Evolutionary conservation across 1,284 basidiomycete species (phyloP).

Genomic region (Ceratobasidium papillatum): DNA sequence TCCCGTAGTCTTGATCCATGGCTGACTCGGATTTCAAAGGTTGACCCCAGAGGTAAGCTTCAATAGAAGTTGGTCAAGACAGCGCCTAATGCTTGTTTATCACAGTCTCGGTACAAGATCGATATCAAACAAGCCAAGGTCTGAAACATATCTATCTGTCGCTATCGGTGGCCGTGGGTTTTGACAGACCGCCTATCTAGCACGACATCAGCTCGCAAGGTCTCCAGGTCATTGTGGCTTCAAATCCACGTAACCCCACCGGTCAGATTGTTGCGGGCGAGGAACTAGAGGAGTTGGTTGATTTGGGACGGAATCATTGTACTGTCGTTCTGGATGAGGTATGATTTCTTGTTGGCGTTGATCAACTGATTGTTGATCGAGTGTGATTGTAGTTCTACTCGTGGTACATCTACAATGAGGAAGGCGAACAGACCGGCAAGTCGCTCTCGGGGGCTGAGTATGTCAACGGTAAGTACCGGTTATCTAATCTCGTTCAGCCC

Average conservation of each 20-base stretch:
- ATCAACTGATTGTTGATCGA: neutral
- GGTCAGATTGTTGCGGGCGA: conserved; percentile 80
- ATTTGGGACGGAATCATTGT: conserved; percentile 71
- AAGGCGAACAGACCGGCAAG: conserved; percentile 76
- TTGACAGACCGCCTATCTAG: conserved; percentile 51
- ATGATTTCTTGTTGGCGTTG: conserved; percentile 11
- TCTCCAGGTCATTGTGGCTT: conserved; percentile 85
- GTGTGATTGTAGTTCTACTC: conserved; percentile 77
- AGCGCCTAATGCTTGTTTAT: conserved; percentile 1
- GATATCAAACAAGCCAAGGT: conserved; percentile 66
- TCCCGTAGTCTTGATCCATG: conserved; percentile 11
- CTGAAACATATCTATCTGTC: conserved; percentile 23
- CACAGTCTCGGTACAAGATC: conserved; percentile 69
- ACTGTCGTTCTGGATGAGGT: conserved; percentile 91
- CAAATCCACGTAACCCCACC: conserved; percentile 92
- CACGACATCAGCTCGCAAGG: conserved; percentile 82
- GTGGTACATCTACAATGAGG: conserved; percentile 89
- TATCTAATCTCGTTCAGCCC: conserved; percentile 15
- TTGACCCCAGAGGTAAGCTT: conserved; percentile 37
- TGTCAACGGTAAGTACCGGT: conserved; percentile 60
- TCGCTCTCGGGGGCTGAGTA: conserved; percentile 85
- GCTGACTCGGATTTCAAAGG: conserved; percentile 9
- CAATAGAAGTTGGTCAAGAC: neutral
- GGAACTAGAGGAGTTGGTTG: conserved; percentile 82
- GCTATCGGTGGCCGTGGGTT: conserved; percentile 1